Percentiles rank a stretch among this genome's conserved stretches.
Evolutionary conservation across 352 stramenopile genomes (phyloP).

Genomic region (Phytophthora citrophthora): DNA sequence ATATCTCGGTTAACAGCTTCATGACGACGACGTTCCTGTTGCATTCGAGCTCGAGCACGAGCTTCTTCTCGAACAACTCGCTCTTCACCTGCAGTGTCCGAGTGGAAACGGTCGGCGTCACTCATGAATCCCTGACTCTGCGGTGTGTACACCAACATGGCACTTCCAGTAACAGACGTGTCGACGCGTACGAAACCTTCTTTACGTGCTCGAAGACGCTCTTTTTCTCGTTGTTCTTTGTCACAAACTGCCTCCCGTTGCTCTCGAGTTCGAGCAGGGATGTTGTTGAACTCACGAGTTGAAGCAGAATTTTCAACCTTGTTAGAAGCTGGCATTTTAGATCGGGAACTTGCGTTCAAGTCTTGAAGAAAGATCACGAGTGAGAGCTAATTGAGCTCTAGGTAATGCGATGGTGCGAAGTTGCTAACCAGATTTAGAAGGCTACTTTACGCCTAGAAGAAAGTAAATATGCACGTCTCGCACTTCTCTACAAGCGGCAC

Average conservation of each 20-base stretch:
- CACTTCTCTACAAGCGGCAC: conserved; percentile 76
- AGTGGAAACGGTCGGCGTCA: conserved; percentile 90
- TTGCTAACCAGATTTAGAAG: conserved; percentile 13
- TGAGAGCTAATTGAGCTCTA: conserved; percentile 1
- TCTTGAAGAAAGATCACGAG: conserved; percentile 10
- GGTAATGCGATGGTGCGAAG: conserved; percentile 6
- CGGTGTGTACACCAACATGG: conserved; percentile 71
- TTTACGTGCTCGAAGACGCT: conserved; percentile 65
- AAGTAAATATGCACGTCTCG: conserved; percentile 83
- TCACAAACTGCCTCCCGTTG: conserved; percentile 74
- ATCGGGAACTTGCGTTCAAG: background rate
- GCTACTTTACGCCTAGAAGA: conserved; percentile 47
- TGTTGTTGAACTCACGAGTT: conserved; percentile 76
- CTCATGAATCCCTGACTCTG: conserved; percentile 81
- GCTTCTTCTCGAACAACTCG: conserved; percentile 61
- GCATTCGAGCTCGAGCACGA: conserved; percentile 53
- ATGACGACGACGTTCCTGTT: conserved; percentile 71
- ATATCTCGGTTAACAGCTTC: conserved; percentile 76
- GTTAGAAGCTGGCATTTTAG: conserved; percentile 20
- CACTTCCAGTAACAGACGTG: conserved; percentile 64
- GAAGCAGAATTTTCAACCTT: conserved; percentile 6
- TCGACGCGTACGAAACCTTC: conserved; percentile 76
- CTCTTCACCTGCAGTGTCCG: conserved; percentile 89
- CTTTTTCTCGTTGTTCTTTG: conserved; percentile 85
- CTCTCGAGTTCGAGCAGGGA: conserved; percentile 67